Evolutionary conservation across 1,284 basidiomycete species (phyloP), one percentile per base, ranked within the genome.

Genomic region (Leccinum ponderosum): DNA sequence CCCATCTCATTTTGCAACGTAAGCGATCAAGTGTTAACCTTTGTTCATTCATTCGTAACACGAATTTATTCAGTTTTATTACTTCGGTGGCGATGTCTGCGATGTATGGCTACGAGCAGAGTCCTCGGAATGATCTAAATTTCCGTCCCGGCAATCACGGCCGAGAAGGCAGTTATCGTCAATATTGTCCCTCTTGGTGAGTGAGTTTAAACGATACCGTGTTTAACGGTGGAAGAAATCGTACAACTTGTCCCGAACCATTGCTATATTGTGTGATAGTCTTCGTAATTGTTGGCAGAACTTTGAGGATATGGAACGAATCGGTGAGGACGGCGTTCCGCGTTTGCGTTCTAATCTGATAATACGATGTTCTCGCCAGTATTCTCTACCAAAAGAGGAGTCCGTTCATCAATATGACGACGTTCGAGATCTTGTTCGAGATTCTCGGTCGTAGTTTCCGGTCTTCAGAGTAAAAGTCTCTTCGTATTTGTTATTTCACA

Each of bases 261-360:
- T 97, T 14, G 78, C 85, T 4, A 85, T 97, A 22, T 77, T 97
- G 37, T 82, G 86, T 5, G 91, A 95, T 68, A 86, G 90, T 5
- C 75, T 97, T 42, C 84, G 85, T 62, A 88, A 91, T 65, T 93
- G 87, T 68, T 98, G 96, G 96, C 86, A 92, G 68, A 94, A 93
- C 68, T 94, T 91, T 47, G 94, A 95, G 69, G 94, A 95, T 69
- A 94, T 95, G 88, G 94, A 96, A 70, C 80, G 87, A 37, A 77
- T 95, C 52, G 86, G 93, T 91, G 69, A 70, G 87, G 79, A 11
- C 39, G 62, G 25, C 14, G 4, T 50, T 55, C 9, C 9, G n/a
- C n/a, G n/a, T 42, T 17, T 2, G 39, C 3, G 6, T 42, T 5
- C 39, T 3, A 42, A 3, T 42, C 39, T 42, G 39, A 42, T 17